Base-by-base conservation (phyloP, 1,284 basidiomycete species). In the Cryptococcus sp. region DNA sequence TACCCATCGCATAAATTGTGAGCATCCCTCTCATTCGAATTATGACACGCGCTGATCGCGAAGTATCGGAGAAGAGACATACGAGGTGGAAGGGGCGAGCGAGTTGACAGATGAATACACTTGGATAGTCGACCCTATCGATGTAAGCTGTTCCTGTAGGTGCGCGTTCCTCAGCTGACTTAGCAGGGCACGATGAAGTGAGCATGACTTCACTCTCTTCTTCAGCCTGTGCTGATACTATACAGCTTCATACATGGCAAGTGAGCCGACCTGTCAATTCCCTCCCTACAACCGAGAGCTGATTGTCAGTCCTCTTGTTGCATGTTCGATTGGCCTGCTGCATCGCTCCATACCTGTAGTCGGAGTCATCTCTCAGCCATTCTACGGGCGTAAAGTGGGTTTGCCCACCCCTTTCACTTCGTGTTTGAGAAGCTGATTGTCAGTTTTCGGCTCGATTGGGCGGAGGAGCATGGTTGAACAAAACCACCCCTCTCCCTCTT, bases 331-430 rank as follows among this genome's bases (percentile, higher is more conserved):
- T 47, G 93, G 92, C 1, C 77, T 97, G 54, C 85, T 92, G 53
- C 85, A 87, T 73, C 78, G 85, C 54, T 81, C 81, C 53, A 76
- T 78, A 14, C 87, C 93, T 2, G 79, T 89, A 3, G 79, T 97
- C 18, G 93, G 90, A 1, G 87, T 93, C 41, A 84, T 92, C 56
- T 89, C 82, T 74, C 90, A 91, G 63, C 92, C 92, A 0, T 92
- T 93, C 77, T 77, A 92, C 48, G 80, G 88, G 60, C 82, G 87
- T 48, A 77, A 90, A 45, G 84, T 85, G 53, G 32, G 45, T 58
- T n/a, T 10, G 28, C 21, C 19, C 5, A 16, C 25, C 33, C 5
- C 35, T 22, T 4, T 1, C 16, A 10, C 24, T 9, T 24, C 22
- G 9, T 35, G 11, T 9, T 24, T 6, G 9, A 33, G 23, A 53